phyloP scores from a whole-genome alignment of 345 rosid genomes.

The Pistacia atlantica region DNA sequence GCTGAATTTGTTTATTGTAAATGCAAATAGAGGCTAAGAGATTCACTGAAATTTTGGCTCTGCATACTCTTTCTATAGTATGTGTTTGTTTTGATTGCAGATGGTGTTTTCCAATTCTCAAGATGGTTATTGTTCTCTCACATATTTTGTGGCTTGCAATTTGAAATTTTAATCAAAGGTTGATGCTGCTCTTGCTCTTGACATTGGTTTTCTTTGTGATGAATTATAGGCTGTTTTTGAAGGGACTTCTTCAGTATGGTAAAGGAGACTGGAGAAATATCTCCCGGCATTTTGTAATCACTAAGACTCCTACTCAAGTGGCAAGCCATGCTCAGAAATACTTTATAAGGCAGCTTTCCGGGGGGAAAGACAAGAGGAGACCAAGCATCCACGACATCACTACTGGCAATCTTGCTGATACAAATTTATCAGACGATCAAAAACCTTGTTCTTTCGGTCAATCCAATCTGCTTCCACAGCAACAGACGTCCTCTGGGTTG shows the following conservation, averaged over 20 bases:
- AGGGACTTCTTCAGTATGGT: conserved; percentile 85
- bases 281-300: conserved; percentile 73
- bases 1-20: background rate
- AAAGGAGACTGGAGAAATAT: conserved; percentile 99
- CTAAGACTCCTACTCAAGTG: conserved; percentile 96
- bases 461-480: conserved; percentile 14
- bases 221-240: conserved; percentile 64
- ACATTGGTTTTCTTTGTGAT: conserved; percentile 21
- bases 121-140: background rate
- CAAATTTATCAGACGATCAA: conserved; percentile 20
- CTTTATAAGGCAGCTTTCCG: conserved; percentile 84
- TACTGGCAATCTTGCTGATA: conserved; percentile 51
- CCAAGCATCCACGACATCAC: conserved; percentile 98
- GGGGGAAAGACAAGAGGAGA: conserved; percentile 80
- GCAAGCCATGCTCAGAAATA: conserved; percentile 99
- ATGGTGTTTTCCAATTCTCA: background rate
- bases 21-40: background rate
- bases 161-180: background rate
- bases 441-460: conserved; percentile 21
- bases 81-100: background rate
- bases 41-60: background rate
- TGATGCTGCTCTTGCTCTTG: conserved; percentile 5
- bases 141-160: background rate
- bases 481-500: conserved; percentile 23
- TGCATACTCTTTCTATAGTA: background rate